These are phyloP conservation scores for Sisymbrium irio DNA, from an alignment of 345 rosid species.

Conservation along the genomic window DNA sequence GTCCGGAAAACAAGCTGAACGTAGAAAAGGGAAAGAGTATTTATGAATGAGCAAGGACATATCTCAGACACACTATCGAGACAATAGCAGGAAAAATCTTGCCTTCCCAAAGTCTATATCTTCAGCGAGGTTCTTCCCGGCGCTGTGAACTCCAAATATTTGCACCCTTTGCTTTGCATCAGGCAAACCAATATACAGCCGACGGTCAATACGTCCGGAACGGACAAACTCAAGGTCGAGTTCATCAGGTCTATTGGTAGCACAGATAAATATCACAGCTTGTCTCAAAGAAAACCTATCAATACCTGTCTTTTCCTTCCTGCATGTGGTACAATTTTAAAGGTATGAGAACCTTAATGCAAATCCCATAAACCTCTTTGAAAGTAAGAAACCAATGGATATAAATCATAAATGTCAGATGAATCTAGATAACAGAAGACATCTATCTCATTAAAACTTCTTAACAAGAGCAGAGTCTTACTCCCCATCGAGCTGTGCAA, in stretches of 20 bases:
- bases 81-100: constrained; percentile 19
- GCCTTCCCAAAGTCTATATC: constrained; percentile 86
- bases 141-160: constrained; percentile 87
- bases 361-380: not conserved
- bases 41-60: constrained; percentile 10
- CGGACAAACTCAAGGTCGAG: constrained; percentile 94
- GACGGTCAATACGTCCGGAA: constrained; percentile 90
- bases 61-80: not conserved
- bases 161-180: constrained; percentile 89
- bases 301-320: constrained; percentile 85
- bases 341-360: not conserved
- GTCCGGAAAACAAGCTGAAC: constrained; percentile 91
- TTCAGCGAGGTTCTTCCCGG: constrained; percentile 77
- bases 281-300: constrained; percentile 90
- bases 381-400: not conserved
- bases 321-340: constrained; percentile 30
- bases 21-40: not conserved
- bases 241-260: constrained; percentile 97
- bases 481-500: constrained; percentile 96
- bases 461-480: constrained; percentile 43
- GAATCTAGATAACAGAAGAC: not conserved
- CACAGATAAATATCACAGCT: constrained; percentile 98
- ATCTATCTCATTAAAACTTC: not conserved
- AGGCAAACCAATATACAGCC: constrained; percentile 90
- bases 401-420: not conserved